Percentiles rank a stretch among this genome's conserved stretches.
phyloP scores from a whole-genome alignment of 257 asterid genomes.

The Fraxinus americana region DNA sequence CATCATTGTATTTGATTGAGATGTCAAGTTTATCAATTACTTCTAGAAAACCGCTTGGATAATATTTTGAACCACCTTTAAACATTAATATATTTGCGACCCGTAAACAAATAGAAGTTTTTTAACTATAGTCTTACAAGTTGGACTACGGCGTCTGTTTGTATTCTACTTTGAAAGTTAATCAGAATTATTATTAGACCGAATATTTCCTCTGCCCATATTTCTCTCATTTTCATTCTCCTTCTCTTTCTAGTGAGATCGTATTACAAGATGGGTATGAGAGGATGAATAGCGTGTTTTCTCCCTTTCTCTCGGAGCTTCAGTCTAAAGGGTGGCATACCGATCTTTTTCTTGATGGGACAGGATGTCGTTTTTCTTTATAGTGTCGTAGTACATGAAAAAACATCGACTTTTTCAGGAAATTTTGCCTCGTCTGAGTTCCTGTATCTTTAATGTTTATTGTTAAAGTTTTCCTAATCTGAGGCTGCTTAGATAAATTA shows the following conservation, averaged over 20 bases:
- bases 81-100: too few relatives aligned
- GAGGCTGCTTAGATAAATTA: not conserved
- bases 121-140: too few relatives aligned
- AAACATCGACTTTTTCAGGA: not conserved
- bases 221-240: not conserved
- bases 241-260: not conserved
- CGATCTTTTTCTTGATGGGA: conserved; percentile 93
- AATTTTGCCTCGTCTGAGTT: not conserved
- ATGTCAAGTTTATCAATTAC: too few relatives aligned
- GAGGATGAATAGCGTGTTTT: conserved; percentile 58
- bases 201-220: not conserved
- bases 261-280: conserved; percentile 50
- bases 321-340: conserved; percentile 96
- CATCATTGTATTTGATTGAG: too few relatives aligned
- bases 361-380: conserved; percentile 68
- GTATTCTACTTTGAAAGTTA: not conserved
- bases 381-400: conserved; percentile 25
- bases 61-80: too few relatives aligned
- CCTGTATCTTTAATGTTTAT: not conserved
- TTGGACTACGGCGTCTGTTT: not conserved
- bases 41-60: too few relatives aligned
- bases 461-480: not conserved
- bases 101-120: too few relatives aligned
- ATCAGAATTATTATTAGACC: not conserved
- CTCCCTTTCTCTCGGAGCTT: conserved; percentile 67